Evolutionary conservation across 2,329 filamentous ascomycete species (phyloP).

Genomic region (Fusarium newnesense): DNA sequence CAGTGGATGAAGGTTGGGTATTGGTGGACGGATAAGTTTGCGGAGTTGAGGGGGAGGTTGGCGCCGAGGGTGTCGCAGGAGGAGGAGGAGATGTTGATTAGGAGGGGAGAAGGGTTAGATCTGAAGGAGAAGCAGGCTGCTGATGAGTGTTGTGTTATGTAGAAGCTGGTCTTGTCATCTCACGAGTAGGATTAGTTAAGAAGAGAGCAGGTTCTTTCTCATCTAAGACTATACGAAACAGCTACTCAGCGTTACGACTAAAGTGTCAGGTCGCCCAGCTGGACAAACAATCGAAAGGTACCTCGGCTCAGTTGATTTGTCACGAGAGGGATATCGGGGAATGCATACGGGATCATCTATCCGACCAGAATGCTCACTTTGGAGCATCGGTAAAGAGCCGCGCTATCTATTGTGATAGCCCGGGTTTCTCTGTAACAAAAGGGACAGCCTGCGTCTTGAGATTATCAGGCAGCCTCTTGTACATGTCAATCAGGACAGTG

Average conservation of each 20-base stretch:
- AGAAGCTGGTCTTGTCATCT: background rate
- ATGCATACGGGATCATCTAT: too few species aligned
- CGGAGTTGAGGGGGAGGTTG: conserved; percentile 10
- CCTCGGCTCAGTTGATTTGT: background rate
- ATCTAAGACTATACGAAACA: fast-evolving
- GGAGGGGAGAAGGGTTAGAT: background rate
- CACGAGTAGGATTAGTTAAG: background rate
- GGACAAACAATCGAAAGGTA: background rate
- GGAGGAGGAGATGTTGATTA: background rate
- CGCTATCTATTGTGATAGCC: background rate
- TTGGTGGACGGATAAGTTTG: conserved; percentile 34
- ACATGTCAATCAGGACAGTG: background rate
- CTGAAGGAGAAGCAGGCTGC: background rate
- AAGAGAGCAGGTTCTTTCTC: background rate
- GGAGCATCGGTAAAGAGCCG: fast-evolving
- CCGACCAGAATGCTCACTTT: background rate
- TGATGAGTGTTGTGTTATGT: conserved; percentile 33
- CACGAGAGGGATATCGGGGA: background rate
- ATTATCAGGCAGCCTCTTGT: fast-evolving
- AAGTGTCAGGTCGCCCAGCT: background rate
- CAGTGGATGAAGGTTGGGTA: conserved; percentile 24
- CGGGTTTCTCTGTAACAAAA: fast-evolving
- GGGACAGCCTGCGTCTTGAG: background rate
- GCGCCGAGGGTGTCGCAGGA: conserved; percentile 6
- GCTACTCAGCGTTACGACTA: background rate